Evolutionary conservation across 208 protist species (phyloP).

Genomic region (Tritrichomonas foetus): DNA sequence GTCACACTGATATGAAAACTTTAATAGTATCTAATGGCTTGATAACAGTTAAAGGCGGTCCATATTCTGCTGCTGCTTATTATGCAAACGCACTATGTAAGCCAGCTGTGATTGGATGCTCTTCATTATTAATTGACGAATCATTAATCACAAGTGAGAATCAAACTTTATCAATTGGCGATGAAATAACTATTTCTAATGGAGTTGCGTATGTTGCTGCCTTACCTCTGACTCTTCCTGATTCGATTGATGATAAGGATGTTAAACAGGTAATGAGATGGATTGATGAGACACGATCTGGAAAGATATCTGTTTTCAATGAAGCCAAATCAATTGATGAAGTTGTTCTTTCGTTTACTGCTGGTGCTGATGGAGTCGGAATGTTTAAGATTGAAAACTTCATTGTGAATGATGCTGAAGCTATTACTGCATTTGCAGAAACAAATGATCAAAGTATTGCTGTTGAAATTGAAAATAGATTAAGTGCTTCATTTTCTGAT

Average conservation of each 20-base stretch:
- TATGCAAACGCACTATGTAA: not conserved
- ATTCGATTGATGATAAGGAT: not conserved
- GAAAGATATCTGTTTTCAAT: not conserved
- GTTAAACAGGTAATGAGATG: not conserved
- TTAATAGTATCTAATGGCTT: not conserved
- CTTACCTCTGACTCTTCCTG: not conserved
- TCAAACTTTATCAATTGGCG: not conserved
- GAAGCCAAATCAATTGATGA: not conserved
- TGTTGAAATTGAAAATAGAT: too few species aligned
- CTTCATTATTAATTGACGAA: not conserved
- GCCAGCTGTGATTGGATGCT: not conserved
- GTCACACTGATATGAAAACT: not conserved
- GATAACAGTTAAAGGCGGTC: not conserved
- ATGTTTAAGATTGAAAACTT: not conserved
- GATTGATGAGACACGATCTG: not conserved
- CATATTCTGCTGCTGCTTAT: not conserved
- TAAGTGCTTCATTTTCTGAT: not conserved
- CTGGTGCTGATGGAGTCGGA: not conserved
- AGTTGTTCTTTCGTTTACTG: not conserved
- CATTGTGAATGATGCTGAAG: not conserved
- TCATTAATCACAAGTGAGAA: not conserved
- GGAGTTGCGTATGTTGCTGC: not conserved
- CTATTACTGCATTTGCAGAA: not conserved
- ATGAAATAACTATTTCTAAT: not conserved
- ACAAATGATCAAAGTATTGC: not conserved